A percentile compares a stretch with the other conserved stretches of the same genome.
Evolutionary conservation across 1,284 basidiomycete genomes (phyloP).

Genomic region (Schizophyllum commune): DNA sequence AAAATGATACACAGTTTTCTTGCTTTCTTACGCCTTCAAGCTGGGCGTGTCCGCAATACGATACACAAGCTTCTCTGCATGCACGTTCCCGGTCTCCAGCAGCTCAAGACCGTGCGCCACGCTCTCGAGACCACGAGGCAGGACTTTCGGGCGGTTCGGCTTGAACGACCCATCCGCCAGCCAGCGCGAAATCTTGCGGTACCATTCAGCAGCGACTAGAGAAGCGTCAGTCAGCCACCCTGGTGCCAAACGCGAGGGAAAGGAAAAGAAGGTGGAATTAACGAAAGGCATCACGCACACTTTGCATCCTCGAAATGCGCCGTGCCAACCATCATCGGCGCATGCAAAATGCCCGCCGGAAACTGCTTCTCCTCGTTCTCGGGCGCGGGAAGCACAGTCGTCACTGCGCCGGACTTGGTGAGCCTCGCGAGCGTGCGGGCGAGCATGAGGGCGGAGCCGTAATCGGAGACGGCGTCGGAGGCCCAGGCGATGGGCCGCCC

Average conservation of each 20-base stretch:
- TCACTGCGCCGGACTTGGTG: slow-evolving; percentile 81
- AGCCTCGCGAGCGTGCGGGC: slow-evolving; percentile 37
- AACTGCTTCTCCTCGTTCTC: background rate
- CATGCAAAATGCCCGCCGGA: background rate
- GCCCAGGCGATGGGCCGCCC: background rate
- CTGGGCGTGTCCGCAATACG: background rate
- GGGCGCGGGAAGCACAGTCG: slow-evolving; percentile 24
- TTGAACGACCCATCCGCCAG: background rate
- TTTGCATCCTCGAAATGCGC: background rate
- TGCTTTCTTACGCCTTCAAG: background rate
- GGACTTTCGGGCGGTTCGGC: background rate
- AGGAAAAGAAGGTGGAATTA: too few species aligned
- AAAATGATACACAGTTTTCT: background rate
- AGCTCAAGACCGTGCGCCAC: background rate
- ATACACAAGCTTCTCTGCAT: background rate
- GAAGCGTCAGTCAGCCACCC: slow-evolving; percentile 17
- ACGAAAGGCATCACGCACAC: too few species aligned
- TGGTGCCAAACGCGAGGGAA: too few species aligned
- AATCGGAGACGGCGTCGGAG: background rate
- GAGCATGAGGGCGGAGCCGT: background rate
- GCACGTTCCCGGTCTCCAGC: background rate
- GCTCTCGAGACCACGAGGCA: background rate
- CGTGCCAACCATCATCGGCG: background rate
- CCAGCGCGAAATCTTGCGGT: background rate
- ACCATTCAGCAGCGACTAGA: slow-evolving; percentile 1